Evolutionary conservation across 2,329 filamentous ascomycete species (phyloP).

Genomic region (Aspergillus aculeatus): DNA sequence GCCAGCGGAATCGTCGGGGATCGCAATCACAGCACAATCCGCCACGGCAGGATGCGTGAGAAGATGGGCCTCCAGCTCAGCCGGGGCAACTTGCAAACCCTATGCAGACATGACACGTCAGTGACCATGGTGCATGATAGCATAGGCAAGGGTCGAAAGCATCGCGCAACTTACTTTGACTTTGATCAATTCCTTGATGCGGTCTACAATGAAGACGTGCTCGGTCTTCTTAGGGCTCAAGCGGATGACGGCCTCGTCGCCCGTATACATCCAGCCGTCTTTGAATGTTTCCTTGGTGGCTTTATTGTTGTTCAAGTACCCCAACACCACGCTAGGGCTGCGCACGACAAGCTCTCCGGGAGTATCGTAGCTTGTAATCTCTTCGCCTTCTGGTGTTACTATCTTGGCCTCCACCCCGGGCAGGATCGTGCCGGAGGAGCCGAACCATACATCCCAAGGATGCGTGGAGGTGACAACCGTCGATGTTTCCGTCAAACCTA

Average conservation of each 20-base stretch:
- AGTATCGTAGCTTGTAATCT: constrained; percentile 68
- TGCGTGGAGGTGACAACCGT: constrained; percentile 65
- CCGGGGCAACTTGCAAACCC: constrained; percentile 79
- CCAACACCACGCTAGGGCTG: constrained; percentile 72
- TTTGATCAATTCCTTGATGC: constrained; percentile 76
- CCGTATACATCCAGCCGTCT: constrained; percentile 79
- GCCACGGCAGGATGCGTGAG: constrained; percentile 72
- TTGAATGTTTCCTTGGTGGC: constrained; percentile 79
- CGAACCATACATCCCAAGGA: constrained; percentile 63
- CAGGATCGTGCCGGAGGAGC: constrained; percentile 69
- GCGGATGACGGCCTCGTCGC: constrained; percentile 75
- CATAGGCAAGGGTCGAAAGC: background rate
- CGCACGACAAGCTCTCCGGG: constrained; percentile 81
- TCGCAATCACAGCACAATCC: constrained; percentile 75
- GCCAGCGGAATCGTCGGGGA: constrained; percentile 63
- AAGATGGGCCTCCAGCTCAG: constrained; percentile 77
- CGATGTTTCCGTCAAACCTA: constrained; percentile 72
- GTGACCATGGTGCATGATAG: background rate
- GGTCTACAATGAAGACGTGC: constrained; percentile 81
- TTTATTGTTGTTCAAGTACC: constrained; percentile 83
- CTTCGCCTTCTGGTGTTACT: constrained; percentile 65
- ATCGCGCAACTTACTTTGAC: constrained; percentile 60
- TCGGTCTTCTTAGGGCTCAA: constrained; percentile 66
- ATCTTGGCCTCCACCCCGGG: constrained; percentile 66
- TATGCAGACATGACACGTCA: constrained; percentile 34